Evolutionary conservation across 129 eudicot genomes (phyloP), one percentile per base, ranked within the genome.

Genomic region (Gnaphalium uliginosum): DNA sequence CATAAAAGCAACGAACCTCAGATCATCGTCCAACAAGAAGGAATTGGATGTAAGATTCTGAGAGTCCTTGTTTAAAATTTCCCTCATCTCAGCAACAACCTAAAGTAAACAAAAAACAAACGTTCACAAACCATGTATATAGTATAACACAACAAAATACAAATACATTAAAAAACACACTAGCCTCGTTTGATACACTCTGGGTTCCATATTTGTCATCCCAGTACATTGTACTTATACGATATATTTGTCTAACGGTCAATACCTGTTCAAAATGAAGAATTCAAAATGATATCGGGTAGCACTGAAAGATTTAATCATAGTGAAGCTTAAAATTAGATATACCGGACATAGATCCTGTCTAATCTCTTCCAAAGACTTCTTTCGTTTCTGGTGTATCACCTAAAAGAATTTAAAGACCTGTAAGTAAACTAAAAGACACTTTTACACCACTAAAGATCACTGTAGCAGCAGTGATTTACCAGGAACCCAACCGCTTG

Each of bases 401-500:
- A 95, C 99, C 99, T 95, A 46, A 48, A 72, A 62, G 23, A 57
- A 72, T 66, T 56, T 29, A 27, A 61, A 61, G 30, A 64, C 35
- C 60, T 10, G 29, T 21, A 57, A 64, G 48, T 48, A 15, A 73
- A 69, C n/a, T 29, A 66, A 71, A 14, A 64, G 56, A 73, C 13
- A 3, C 26, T 6, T 15, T 17, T 1, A 59, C 24, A 59, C 2
- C 72, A 48, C 22, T 72, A 76, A 7, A 32, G 15, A 76, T 39
- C 29, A 71, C 37, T 11, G 23, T 32, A 73, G 80, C 79, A 69
- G 32, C n/a, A 25, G 51, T 63, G 19, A 57, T 14, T 9, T 78
- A 95, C 99, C 96, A 95, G 83, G 79, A 95, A 95, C 63, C 99
- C 99, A 72, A 95, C 97, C 9, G 99, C 99, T 80, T 95, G 99